Conservation (phyloP, 345 rosid species). For the Stellera chamaejasme region DNA sequence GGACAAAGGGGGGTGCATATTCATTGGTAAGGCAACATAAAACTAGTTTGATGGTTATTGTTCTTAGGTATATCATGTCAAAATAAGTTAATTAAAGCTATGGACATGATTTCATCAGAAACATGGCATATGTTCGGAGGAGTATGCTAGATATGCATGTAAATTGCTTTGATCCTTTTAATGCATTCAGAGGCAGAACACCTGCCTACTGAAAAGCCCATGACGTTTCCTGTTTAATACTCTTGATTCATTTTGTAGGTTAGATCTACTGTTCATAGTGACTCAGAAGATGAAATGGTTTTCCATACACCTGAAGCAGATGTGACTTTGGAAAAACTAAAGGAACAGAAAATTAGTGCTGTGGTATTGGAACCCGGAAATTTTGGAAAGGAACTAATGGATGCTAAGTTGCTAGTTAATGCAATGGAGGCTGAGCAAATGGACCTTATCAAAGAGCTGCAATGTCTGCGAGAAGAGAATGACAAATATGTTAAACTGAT, state of each 20-base stretch:
- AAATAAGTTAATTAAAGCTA: too few species aligned
- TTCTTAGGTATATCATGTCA: not conserved
- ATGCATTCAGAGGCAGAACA: not conserved
- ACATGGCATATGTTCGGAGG: too few species aligned
- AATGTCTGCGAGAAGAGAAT: constrained; percentile 40
- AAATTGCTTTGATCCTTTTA: not conserved
- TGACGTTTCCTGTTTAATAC: not conserved
- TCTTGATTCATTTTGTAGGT: constrained; percentile 30
- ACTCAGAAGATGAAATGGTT: constrained; percentile 31
- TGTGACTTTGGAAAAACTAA: constrained; percentile 19
- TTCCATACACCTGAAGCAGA: constrained; percentile 28
- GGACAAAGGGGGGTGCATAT: constrained; percentile 29
- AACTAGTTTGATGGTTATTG: constrained; percentile 2
- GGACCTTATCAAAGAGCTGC: constrained; percentile 31
- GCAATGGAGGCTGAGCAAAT: constrained; percentile 35
- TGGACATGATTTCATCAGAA: too few species aligned
- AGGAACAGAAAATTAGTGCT: constrained; percentile 20
- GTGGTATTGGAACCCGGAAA: constrained; percentile 19
- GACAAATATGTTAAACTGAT: constrained; percentile 25
- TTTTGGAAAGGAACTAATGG: constrained; percentile 28
- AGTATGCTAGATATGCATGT: not conserved
- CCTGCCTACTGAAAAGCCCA: too few species aligned
- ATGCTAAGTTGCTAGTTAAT: constrained; percentile 27
- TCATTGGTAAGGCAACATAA: constrained; percentile 37
- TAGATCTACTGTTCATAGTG: constrained; percentile 31